phyloP scores from a whole-genome alignment of 768 basidiomycete species.

The Pisolithus microcarpus region DNA sequence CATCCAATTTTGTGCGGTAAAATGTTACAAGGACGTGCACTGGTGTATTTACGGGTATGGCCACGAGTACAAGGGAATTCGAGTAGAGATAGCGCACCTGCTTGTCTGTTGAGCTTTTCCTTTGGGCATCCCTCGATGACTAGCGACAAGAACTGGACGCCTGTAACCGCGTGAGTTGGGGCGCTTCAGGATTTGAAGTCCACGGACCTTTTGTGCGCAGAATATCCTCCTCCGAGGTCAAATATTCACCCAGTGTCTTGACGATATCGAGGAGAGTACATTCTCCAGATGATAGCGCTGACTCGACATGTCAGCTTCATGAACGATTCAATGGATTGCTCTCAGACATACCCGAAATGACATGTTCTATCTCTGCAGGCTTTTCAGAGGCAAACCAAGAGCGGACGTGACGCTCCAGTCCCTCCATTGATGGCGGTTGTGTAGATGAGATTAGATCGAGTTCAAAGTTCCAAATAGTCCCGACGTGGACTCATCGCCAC shows the following conservation, averaged over 20 bases:
- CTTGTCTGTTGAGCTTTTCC: constrained; percentile 67
- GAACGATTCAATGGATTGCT: too few species aligned
- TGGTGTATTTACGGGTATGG: constrained; percentile 26
- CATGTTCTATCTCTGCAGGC: constrained; percentile 51
- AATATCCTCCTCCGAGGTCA: constrained; percentile 79
- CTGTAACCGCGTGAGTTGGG: constrained; percentile 34
- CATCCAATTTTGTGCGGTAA: constrained; percentile 81
- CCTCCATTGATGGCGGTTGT: constrained; percentile 28
- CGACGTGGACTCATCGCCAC: too few species aligned
- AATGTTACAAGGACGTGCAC: constrained; percentile 80
- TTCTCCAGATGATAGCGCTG: constrained; percentile 49
- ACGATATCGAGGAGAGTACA: constrained; percentile 70
- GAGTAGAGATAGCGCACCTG: constrained; percentile 46
- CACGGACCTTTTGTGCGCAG: constrained; percentile 71
- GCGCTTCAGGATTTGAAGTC: background rate
- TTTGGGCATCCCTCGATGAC: constrained; percentile 57
- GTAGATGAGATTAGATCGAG: background rate
- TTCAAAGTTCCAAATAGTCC: too few species aligned
- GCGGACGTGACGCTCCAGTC: constrained; percentile 47
- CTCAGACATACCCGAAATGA: constrained; percentile 47
- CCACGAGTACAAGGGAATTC: background rate
- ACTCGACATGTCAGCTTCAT: background rate
- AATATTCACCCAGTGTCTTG: constrained; percentile 78
- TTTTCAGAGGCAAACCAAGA: constrained; percentile 67
- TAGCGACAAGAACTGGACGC: constrained; percentile 74